A percentile compares a stretch with the other conserved stretches of the same genome.
Conservation (phyloP, 2,329 filamentous ascomycete genomes). For the Diaporthe sp. region DNA sequence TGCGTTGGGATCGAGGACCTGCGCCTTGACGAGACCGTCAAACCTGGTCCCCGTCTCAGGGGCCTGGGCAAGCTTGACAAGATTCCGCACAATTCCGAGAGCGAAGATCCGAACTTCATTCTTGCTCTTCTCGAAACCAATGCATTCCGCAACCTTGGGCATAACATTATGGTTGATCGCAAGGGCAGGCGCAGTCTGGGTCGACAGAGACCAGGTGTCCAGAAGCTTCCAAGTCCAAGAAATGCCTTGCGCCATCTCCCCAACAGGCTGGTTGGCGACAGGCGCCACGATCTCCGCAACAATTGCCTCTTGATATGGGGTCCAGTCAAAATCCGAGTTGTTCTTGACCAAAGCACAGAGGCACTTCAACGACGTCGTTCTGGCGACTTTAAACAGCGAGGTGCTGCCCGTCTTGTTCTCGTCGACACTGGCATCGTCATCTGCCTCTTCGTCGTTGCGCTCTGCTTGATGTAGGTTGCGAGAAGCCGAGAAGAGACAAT, state of each 20-base stretch:
- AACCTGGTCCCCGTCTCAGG: conserved; percentile 68
- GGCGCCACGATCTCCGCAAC: conserved; percentile 83
- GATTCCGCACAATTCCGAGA: conserved; percentile 79
- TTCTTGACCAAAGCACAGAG: conserved; percentile 83
- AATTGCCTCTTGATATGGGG: conserved; percentile 77
- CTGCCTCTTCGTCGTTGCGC: conserved; percentile 55
- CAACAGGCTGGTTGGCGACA: conserved; percentile 81
- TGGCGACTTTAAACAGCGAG: conserved; percentile 75
- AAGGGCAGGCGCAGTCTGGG: conserved; percentile 78
- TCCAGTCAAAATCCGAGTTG: conserved; percentile 79
- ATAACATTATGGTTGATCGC: conserved; percentile 73
- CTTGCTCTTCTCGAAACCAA: conserved; percentile 72
- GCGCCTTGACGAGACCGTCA: conserved; percentile 67
- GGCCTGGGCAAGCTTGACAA: conserved; percentile 72
- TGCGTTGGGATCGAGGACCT: conserved; percentile 70
- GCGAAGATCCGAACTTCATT: conserved; percentile 89
- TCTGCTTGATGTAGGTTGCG: conserved; percentile 56
- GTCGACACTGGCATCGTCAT: conserved; percentile 45
- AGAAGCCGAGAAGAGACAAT: conserved; percentile 82
- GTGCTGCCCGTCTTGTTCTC: conserved; percentile 59
- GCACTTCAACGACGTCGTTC: conserved; percentile 85
- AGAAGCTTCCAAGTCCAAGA: conserved; percentile 87
- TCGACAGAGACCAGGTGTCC: conserved; percentile 81
- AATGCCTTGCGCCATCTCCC: conserved; percentile 90
- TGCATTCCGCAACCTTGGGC: conserved; percentile 77